Evolutionary conservation across 164 flowering plant species (phyloP).

Genomic region (Brasenia schreberi): DNA sequence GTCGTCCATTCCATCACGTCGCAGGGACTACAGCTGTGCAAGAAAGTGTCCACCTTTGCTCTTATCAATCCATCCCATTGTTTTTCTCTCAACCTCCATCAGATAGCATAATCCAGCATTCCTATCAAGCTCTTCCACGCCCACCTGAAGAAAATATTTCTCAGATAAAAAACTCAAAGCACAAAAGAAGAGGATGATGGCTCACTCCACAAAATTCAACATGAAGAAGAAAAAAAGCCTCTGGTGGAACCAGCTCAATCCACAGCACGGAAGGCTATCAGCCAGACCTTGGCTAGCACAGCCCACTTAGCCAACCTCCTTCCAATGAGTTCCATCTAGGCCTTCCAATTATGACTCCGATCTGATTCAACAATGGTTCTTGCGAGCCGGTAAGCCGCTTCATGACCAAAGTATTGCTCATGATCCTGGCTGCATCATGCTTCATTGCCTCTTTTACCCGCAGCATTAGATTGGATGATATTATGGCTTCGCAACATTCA

Average conservation of each 20-base stretch:
- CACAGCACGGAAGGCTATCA: slow-evolving; percentile 23
- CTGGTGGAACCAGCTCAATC: slow-evolving; percentile 5
- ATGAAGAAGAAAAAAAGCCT: not conserved
- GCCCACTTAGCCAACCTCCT: slow-evolving; percentile 50
- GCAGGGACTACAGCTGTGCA: no score
- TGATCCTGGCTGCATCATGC: slow-evolving; percentile 26
- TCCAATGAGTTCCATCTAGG: slow-evolving; percentile 56
- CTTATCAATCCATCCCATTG: no score
- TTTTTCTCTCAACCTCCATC: no score
- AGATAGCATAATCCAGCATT: no score
- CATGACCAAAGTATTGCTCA: slow-evolving; percentile 28
- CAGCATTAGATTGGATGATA: slow-evolving; percentile 23
- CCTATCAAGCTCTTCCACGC: not conserved
- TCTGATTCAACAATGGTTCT: slow-evolving; percentile 36
- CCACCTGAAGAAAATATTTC: slow-evolving; percentile 9
- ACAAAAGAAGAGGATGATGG: not conserved
- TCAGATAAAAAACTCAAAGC: slow-evolving; percentile 11
- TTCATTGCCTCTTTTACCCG: slow-evolving; percentile 55
- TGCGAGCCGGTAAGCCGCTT: slow-evolving; percentile 24
- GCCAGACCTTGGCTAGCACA: slow-evolving; percentile 32
- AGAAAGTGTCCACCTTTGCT: no score
- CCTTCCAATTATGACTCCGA: slow-evolving; percentile 38
- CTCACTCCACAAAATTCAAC: not conserved
- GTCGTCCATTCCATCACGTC: no score
- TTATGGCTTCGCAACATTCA: slow-evolving; percentile 44